Conservation (phyloP, 352 stramenopile species). For the Pythium grandisporangium region DNA sequence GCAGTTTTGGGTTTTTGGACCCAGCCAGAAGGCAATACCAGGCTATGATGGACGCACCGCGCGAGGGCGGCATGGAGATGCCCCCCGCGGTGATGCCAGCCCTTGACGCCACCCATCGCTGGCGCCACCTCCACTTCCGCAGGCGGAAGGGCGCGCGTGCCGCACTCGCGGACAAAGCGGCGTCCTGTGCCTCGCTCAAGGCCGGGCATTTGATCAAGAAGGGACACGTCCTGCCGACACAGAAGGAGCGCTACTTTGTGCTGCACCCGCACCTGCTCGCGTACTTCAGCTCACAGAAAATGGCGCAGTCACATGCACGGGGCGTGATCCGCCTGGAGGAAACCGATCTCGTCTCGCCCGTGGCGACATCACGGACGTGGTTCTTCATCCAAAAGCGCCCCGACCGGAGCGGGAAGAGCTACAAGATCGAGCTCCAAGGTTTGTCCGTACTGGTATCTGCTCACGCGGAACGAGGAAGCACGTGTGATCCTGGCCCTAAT, state of each 20-base stretch:
- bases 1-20: too few species aligned
- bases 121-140: too few species aligned
- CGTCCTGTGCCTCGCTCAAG: too few species aligned
- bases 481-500: conserved; percentile 1
- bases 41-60: too few species aligned
- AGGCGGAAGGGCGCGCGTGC: too few species aligned
- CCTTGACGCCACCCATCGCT: too few species aligned
- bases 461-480: too few species aligned
- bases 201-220: conserved; percentile 15
- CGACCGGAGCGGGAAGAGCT: conserved; percentile 36
- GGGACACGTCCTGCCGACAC: conserved; percentile 15
- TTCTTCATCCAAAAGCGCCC: conserved; percentile 47
- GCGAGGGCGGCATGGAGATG: too few species aligned
- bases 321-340: conserved; percentile 33
- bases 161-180: too few species aligned
- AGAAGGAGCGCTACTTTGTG: conserved; percentile 18
- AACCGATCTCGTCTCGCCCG: conserved; percentile 16
- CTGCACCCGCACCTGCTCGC: conserved; percentile 11
- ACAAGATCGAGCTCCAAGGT: conserved; percentile 69
- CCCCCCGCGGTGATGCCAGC: too few species aligned
- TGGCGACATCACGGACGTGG: conserved; percentile 38
- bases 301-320: background rate
- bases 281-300: conserved; percentile 15
- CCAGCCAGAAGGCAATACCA: too few species aligned
- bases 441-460: background rate